phyloP scores from a whole-genome alignment of 208 protist genomes.

The Tritrichomonas musculus region DNA sequence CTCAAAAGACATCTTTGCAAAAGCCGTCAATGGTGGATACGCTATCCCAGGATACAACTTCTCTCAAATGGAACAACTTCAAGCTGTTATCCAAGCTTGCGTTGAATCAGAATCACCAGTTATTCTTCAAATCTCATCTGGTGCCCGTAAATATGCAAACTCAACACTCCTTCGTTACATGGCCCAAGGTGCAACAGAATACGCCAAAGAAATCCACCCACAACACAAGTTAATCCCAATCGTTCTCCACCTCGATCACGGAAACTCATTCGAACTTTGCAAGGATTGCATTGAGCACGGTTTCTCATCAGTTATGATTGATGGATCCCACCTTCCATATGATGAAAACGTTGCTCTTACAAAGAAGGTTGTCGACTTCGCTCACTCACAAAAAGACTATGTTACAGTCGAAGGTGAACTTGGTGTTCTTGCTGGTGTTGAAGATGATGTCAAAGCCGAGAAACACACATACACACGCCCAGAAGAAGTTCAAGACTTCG shows the following conservation, averaged over 20 bases:
- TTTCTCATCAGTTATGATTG: constrained; percentile 61
- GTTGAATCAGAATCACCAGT: constrained; percentile 48
- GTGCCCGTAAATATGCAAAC: constrained; percentile 52
- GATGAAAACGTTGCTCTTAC: constrained; percentile 55
- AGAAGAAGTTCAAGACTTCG: constrained; percentile 45
- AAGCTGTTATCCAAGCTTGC: constrained; percentile 50
- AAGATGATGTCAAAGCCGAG: constrained; percentile 31
- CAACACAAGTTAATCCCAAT: constrained; percentile 43
- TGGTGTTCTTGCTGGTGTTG: constrained; percentile 26
- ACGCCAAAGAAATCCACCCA: constrained; percentile 43
- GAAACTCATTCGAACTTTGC: constrained; percentile 42
- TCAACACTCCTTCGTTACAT: constrained; percentile 49
- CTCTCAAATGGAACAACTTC: constrained; percentile 55
- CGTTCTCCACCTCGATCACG: constrained; percentile 53
- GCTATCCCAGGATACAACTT: constrained; percentile 55
- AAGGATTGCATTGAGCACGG: constrained; percentile 44
- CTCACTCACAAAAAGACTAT: constrained; percentile 40
- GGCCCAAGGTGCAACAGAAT: constrained; percentile 46
- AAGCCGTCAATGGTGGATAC: constrained; percentile 48
- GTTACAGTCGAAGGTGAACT: constrained; percentile 56
- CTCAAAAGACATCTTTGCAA: constrained; percentile 40
- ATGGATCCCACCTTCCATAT: constrained; percentile 49
- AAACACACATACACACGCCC: constrained; percentile 27
- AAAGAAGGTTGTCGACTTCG: constrained; percentile 53
- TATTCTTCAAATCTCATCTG: constrained; percentile 53